Conservation (phyloP, 2,329 filamentous ascomycete species). For the Didymella pomorum region DNA sequence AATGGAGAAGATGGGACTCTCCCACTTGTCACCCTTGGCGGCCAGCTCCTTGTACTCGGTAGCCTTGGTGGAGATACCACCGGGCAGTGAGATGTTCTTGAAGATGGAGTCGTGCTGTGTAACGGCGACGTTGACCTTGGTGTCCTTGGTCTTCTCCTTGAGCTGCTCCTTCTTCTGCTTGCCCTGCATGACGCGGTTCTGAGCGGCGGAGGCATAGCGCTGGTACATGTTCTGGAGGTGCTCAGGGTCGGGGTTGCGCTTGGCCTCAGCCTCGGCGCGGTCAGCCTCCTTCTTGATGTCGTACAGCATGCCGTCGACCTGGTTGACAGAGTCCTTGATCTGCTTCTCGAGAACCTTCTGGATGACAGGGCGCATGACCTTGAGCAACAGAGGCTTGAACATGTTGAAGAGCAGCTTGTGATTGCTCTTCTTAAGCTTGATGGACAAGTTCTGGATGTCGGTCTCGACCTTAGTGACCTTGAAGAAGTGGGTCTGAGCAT, state of each 20-base stretch:
- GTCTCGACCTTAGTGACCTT: conserved; percentile 91
- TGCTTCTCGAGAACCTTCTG: conserved; percentile 89
- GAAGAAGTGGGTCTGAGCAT: conserved; percentile 84
- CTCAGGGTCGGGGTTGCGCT: conserved; percentile 70
- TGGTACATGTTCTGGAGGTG: conserved; percentile 83
- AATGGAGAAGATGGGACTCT: conserved; percentile 91
- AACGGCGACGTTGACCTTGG: conserved; percentile 81
- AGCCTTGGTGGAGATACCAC: conserved; percentile 90
- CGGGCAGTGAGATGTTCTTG: conserved; percentile 83
- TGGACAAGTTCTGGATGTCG: conserved; percentile 78
- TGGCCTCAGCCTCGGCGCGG: conserved; percentile 70
- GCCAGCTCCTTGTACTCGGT: conserved; percentile 92
- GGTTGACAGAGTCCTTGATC: conserved; percentile 81
- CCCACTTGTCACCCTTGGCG: conserved; percentile 88
- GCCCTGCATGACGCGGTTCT: conserved; percentile 76
- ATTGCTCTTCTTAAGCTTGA: conserved; percentile 93
- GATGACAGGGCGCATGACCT: conserved; percentile 81
- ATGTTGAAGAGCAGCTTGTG: conserved; percentile 90
- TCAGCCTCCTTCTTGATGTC: conserved; percentile 85
- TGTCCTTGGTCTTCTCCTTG: conserved; percentile 62
- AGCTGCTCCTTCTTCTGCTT: conserved; percentile 76
- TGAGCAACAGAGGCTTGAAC: conserved; percentile 87
- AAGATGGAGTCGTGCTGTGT: conserved; percentile 93
- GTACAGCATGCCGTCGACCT: conserved; percentile 76
- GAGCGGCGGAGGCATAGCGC: conserved; percentile 78